Evolutionary conservation across 2,329 filamentous ascomycete species (phyloP).

Genomic region (Pestalotiopsis sp.): DNA sequence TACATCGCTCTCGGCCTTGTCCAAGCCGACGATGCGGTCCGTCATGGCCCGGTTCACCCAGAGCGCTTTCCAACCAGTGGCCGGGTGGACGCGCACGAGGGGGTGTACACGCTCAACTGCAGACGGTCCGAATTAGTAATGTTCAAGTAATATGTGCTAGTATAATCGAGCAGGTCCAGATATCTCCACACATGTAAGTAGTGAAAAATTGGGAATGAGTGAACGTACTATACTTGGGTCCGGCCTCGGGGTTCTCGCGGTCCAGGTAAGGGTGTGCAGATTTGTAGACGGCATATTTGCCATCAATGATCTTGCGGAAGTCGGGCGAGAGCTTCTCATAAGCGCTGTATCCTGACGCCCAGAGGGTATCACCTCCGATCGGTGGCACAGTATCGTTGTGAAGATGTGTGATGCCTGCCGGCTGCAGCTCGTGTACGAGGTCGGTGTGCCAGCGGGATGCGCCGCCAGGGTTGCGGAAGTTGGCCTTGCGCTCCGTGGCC

Average conservation of each 20-base stretch:
- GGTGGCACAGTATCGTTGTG: slow-evolving; percentile 68
- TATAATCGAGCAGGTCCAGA: too few relatives aligned
- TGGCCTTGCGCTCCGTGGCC: slow-evolving; percentile 59
- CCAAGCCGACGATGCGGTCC: slow-evolving; percentile 65
- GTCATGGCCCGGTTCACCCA: slow-evolving; percentile 74
- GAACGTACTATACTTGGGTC: slow-evolving; percentile 50
- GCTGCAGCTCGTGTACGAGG: slow-evolving; percentile 69
- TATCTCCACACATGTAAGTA: too few relatives aligned
- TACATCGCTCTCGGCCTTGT: slow-evolving; percentile 67
- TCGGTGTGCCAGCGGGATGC: slow-evolving; percentile 71
- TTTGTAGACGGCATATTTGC: slow-evolving; percentile 62
- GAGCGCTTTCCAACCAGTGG: slow-evolving; percentile 72
- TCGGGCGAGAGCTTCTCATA: slow-evolving; percentile 72
- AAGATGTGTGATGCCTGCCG: slow-evolving; percentile 69
- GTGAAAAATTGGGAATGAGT: too few relatives aligned
- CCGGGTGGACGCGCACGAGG: slow-evolving; percentile 69
- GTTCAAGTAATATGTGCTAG: too few relatives aligned
- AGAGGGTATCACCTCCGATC: slow-evolving; percentile 70
- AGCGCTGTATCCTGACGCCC: slow-evolving; percentile 69
- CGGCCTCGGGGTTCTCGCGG: slow-evolving; percentile 58
- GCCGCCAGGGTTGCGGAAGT: slow-evolving; percentile 67
- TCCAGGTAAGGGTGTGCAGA: slow-evolving; percentile 69
- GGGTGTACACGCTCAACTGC: slow-evolving; percentile 66
- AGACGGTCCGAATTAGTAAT: not conserved
- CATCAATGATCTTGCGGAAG: slow-evolving; percentile 71